Evolutionary conservation across 129 eudicot species (phyloP).

Genomic region (Ambrosia trifida): DNA sequence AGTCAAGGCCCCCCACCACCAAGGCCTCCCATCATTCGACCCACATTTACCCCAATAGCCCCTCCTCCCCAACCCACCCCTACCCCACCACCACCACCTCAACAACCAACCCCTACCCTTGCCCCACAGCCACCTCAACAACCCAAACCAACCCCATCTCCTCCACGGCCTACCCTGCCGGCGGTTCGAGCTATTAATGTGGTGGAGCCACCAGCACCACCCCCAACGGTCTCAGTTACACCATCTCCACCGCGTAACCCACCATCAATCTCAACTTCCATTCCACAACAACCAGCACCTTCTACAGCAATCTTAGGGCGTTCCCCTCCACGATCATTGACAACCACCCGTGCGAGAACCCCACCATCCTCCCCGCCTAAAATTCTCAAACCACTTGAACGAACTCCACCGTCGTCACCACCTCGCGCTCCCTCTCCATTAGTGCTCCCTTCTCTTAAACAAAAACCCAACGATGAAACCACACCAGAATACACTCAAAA

Average conservation of each 20-base stretch:
- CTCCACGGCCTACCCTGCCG: slow-evolving; percentile 8
- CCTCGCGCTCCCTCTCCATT: slow-evolving; percentile 45
- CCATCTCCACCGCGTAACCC: slow-evolving; percentile 25
- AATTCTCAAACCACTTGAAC: slow-evolving; percentile 16
- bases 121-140: slow-evolving; percentile 25
- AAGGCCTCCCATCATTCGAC: neutral
- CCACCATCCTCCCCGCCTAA: slow-evolving; percentile 30
- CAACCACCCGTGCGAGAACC: slow-evolving; percentile 15
- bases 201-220: slow-evolving; percentile 30
- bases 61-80: slow-evolving; percentile 6
- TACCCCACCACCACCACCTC: neutral
- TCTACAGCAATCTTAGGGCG: slow-evolving; percentile 15
- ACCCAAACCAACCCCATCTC: slow-evolving; percentile 18
- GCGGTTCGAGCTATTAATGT: slow-evolving; percentile 19
- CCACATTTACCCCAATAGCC: neutral
- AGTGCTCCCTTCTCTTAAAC: slow-evolving; percentile 54
- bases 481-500: slow-evolving; percentile 48
- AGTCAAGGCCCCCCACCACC: neutral
- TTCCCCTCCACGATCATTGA: neutral
- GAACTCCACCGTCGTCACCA: slow-evolving; percentile 24
- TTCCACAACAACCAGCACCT: neutral
- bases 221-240: neutral
- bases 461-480: slow-evolving; percentile 4
- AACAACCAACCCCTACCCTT: neutral
- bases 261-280: slow-evolving; percentile 15